phyloP scores from a whole-genome alignment of 306 rosid species.

The Sicyos edulis region DNA sequence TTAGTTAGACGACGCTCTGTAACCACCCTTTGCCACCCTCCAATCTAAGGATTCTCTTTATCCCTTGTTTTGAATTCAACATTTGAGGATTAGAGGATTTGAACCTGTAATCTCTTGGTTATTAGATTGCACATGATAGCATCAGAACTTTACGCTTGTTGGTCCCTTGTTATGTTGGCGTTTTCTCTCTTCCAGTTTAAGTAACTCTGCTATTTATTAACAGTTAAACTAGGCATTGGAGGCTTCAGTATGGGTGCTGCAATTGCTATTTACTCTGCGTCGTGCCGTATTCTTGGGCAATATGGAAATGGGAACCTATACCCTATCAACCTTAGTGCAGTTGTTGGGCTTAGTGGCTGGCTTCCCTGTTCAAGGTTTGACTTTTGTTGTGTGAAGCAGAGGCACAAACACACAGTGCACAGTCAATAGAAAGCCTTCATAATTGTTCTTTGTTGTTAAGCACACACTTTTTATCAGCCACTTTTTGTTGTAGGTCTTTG shows the following conservation, averaged over 20 bases:
- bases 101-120: too few species aligned
- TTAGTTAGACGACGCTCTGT: neutral
- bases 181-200: neutral
- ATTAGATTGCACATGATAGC: too few species aligned
- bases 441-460: neutral
- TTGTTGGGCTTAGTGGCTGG: conserved; percentile 93
- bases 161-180: neutral
- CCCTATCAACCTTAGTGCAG: conserved; percentile 61
- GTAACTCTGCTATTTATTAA: conserved; percentile 11
- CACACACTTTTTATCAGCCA: conserved; percentile 21
- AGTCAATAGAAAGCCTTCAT: neutral
- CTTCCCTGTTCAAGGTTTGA: conserved; percentile 89
- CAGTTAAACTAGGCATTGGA: conserved; percentile 90
- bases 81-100: too few species aligned
- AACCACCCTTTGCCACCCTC: neutral
- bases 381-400: neutral
- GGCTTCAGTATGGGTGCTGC: conserved; percentile 99
- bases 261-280: conserved; percentile 82
- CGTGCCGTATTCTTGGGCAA: conserved; percentile 59
- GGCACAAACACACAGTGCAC: neutral
- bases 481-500: conserved; percentile 47
- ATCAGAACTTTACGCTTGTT: too few species aligned
- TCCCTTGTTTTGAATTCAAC: neutral
- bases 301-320: conserved; percentile 77
- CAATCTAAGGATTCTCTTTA: neutral